A percentile compares a stretch with the other conserved stretches of the same genome.
Conservation (phyloP, 306 rosid species). For the Fragaria ananassa region DNA sequence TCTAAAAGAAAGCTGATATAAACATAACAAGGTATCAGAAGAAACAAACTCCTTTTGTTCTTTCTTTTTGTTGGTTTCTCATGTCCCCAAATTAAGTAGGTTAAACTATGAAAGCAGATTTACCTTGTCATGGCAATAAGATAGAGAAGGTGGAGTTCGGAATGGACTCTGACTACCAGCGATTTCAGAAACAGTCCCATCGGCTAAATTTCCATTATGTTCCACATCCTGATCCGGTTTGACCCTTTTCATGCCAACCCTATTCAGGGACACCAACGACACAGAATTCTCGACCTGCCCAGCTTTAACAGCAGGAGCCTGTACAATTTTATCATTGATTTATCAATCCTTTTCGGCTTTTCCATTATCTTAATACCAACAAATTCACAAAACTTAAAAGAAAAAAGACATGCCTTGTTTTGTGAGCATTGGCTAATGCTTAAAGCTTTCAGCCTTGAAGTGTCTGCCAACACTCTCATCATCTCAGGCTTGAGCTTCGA, state of each 20-base stretch:
- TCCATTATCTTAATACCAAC: background rate
- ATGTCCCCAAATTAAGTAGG: background rate
- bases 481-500: conserved; percentile 66
- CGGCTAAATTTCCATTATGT: conserved; percentile 19
- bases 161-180: conserved; percentile 64
- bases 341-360: conserved; percentile 11
- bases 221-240: conserved; percentile 39
- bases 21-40: background rate
- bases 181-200: conserved; percentile 31
- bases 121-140: conserved; percentile 71
- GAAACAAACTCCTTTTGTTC: background rate
- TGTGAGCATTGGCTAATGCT: conserved; percentile 45
- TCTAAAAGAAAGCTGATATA: background rate
- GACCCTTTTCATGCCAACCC: conserved; percentile 48
- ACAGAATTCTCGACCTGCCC: conserved; percentile 48
- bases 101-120: conserved; percentile 18
- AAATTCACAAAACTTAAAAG: background rate
- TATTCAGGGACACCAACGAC: conserved; percentile 36
- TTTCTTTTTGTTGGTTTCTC: background rate
- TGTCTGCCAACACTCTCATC: conserved; percentile 66
- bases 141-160: conserved; percentile 80
- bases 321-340: conserved; percentile 28
- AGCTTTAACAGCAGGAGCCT: conserved; percentile 43
- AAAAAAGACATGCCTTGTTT: conserved; percentile 48
- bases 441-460: conserved; percentile 59